Percentiles rank a stretch among this genome's conserved stretches.
These are phyloP conservation scores for Fusarium heterosporum DNA, from an alignment of 2,329 filamentous ascomycete genomes.

Conservation along the genomic window DNA sequence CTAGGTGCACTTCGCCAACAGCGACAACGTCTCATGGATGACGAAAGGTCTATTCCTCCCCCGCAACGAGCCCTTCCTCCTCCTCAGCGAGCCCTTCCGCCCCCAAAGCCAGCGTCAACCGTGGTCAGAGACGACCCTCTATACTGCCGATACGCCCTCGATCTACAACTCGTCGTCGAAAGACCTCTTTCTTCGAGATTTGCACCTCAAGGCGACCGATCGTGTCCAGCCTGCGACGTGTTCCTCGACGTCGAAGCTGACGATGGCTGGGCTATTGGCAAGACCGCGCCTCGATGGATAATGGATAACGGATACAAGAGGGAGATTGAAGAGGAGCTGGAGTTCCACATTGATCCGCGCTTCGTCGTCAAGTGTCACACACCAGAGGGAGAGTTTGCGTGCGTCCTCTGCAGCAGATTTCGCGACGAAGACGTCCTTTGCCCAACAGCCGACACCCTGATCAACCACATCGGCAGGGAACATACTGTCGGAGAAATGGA, in stretches of 20 bases:
- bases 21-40: constrained; percentile 31
- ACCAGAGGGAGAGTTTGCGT: constrained; percentile 41
- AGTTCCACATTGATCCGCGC: constrained; percentile 40
- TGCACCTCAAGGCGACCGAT: constrained; percentile 26
- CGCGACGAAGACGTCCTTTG: constrained; percentile 40
- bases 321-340: constrained; percentile 42
- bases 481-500: constrained; percentile 40
- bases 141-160: constrained; percentile 43
- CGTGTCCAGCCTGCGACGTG: constrained; percentile 39
- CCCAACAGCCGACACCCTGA: constrained; percentile 30
- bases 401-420: constrained; percentile 38
- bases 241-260: constrained; percentile 34
- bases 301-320: constrained; percentile 29
- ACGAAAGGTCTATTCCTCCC: constrained; percentile 6
- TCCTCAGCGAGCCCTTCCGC: background rate
- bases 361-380: constrained; percentile 45
- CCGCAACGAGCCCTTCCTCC: constrained; percentile 2
- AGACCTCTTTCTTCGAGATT: constrained; percentile 35
- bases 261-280: constrained; percentile 41
- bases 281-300: constrained; percentile 25
- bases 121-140: constrained; percentile 26
- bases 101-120: constrained; percentile 15
- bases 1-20: constrained; percentile 41
- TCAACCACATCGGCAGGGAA: constrained; percentile 37
- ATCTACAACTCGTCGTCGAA: constrained; percentile 34